These are phyloP conservation scores for Stropharia rugosoannulata DNA, from an alignment of 768 basidiomycete species.

Conservation along the genomic window DNA sequence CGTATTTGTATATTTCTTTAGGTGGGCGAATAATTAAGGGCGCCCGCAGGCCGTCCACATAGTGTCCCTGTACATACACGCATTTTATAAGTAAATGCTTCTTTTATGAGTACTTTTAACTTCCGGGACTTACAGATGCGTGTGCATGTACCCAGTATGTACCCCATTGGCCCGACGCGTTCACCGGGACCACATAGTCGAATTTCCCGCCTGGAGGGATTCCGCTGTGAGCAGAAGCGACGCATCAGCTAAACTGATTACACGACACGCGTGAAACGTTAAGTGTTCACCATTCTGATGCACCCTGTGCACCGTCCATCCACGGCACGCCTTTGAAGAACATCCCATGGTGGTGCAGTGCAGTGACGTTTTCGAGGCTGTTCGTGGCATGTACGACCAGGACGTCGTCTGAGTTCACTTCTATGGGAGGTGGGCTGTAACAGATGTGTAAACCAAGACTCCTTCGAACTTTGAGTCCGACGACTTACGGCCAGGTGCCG, in stretches of 20 bases:
- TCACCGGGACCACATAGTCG: constrained; percentile 73
- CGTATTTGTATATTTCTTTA: constrained; percentile 70
- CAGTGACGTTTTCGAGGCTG: constrained; percentile 60
- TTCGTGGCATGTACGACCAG: constrained; percentile 79
- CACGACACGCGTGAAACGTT: too few species aligned
- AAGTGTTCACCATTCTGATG: constrained; percentile 73
- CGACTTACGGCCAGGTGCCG: constrained; percentile 87
- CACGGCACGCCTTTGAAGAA: constrained; percentile 86
- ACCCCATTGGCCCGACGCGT: constrained; percentile 70
- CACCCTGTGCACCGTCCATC: constrained; percentile 85
- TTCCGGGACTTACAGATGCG: constrained; percentile 37
- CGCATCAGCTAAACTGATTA: too few species aligned
- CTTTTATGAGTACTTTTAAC: not conserved
- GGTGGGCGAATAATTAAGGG: constrained; percentile 77
- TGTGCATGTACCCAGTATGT: constrained; percentile 85
- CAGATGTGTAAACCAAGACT: not conserved
- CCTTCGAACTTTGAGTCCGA: not conserved
- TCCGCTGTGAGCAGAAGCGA: constrained; percentile 42
- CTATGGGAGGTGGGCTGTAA: constrained; percentile 76
- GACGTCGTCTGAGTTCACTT: constrained; percentile 68
- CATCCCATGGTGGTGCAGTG: constrained; percentile 94
- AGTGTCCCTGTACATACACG: constrained; percentile 64
- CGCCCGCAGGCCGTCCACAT: constrained; percentile 90
- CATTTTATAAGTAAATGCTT: not conserved
- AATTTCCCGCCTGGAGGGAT: constrained; percentile 73